Conservation (phyloP, 2,329 filamentous ascomycete species). For the Aspergillus sp. region DNA sequence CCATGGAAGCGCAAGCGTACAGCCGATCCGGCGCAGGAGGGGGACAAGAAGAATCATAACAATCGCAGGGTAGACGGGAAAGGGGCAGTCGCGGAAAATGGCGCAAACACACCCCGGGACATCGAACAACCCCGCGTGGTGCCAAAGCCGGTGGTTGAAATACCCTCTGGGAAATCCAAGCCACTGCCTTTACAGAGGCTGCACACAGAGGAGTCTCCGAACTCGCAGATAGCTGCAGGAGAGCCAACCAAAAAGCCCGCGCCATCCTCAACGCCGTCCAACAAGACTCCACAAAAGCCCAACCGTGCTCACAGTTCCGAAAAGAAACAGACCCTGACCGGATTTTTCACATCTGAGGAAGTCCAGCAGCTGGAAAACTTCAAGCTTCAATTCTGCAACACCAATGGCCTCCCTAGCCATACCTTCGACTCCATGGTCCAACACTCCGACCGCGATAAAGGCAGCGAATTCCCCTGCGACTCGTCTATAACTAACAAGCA, state of each 20-base stretch:
- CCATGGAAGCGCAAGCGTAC: constrained; percentile 22
- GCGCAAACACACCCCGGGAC: neutral
- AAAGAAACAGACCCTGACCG: constrained; percentile 12
- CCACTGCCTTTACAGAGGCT: neutral
- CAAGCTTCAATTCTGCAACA: constrained; percentile 29
- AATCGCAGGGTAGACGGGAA: constrained; percentile 5
- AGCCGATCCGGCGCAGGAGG: constrained; percentile 8
- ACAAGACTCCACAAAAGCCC: neutral
- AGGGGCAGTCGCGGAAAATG: neutral
- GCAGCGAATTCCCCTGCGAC: constrained; percentile 16
- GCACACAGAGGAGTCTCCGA: neutral
- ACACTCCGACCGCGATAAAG: constrained; percentile 20
- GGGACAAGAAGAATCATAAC: constrained; percentile 8
- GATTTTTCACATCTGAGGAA: constrained; percentile 26
- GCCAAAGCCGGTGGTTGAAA: too few species aligned
- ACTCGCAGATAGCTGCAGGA: neutral
- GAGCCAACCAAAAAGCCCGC: neutral
- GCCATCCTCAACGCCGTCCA: neutral
- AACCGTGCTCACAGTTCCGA: constrained; percentile 1
- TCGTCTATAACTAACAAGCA: constrained; percentile 16
- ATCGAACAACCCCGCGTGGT: neutral
- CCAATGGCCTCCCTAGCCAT: constrained; percentile 12
- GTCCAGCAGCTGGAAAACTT: constrained; percentile 22
- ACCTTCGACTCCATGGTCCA: constrained; percentile 29
- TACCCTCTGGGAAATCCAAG: neutral